Percentiles rank a stretch among this genome's conserved stretches.
Conservation (phyloP, 257 asterid species). For the Penstemon barbatus region DNA sequence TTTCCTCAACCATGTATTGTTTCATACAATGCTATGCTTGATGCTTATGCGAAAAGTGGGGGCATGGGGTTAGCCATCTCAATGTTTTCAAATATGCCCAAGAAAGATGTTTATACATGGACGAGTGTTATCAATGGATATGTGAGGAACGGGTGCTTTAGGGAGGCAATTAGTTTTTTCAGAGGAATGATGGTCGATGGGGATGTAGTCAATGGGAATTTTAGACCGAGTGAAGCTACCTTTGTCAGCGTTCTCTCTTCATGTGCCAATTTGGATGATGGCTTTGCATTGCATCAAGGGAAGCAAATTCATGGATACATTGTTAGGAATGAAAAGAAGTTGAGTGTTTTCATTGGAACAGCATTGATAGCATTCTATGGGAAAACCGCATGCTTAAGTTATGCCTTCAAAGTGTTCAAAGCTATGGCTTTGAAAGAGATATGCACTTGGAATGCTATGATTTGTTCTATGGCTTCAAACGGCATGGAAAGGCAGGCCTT, state of each 20-base stretch:
- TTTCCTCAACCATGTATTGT: conserved; percentile 61
- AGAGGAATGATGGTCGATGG: conserved; percentile 60
- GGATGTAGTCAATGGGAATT: conserved; percentile 37
- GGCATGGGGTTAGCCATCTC: conserved; percentile 53
- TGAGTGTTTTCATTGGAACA: conserved; percentile 65
- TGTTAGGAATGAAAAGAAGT: conserved; percentile 46
- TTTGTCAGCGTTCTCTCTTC: conserved; percentile 69
- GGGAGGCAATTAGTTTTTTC: conserved; percentile 54
- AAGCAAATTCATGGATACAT: conserved; percentile 81
- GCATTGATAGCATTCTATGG: conserved; percentile 76
- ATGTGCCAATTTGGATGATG: conserved; percentile 55
- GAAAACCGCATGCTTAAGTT: conserved; percentile 57
- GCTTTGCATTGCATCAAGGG: conserved; percentile 54
- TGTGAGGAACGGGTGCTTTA: conserved; percentile 44
- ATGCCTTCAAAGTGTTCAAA: conserved; percentile 50
- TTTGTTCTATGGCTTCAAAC: conserved; percentile 68
- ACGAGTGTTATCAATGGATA: conserved; percentile 75
- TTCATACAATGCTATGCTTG: conserved; percentile 72
- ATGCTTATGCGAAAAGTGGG: conserved; percentile 65
- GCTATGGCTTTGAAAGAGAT: conserved; percentile 52
- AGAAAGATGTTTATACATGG: conserved; percentile 79
- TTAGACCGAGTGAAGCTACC: conserved; percentile 86
- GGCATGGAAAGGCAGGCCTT: conserved; percentile 69
- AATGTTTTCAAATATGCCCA: conserved; percentile 51
- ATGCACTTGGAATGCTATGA: conserved; percentile 91